Evolutionary conservation across 306 rosid species (phyloP).

Genomic region (Vigna reflexopilosa): DNA sequence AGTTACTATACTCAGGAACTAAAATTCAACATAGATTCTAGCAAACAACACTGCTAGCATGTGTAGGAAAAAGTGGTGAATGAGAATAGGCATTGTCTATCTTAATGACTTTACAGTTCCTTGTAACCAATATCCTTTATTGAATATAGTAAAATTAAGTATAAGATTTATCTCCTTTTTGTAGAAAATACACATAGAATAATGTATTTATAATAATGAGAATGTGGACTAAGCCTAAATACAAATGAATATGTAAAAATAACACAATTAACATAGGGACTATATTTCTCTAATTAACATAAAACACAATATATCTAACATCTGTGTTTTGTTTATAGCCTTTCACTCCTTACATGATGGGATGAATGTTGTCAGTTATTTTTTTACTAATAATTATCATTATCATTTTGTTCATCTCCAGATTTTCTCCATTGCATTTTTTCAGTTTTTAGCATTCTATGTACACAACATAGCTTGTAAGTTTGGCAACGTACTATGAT

Average conservation of each 20-base stretch:
- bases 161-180: too few species aligned
- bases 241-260: too few species aligned
- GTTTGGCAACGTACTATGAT: conserved; percentile 3
- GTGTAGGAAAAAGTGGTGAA: conserved; percentile 11
- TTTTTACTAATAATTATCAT: conserved; percentile 18
- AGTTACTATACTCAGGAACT: conserved; percentile 11
- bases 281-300: too few species aligned
- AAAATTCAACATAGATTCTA: conserved; percentile 16
- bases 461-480: conserved; percentile 8
- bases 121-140: conserved; percentile 7
- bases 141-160: too few species aligned
- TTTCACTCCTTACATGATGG: neutral
- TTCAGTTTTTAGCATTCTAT: conserved; percentile 21
- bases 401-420: conserved; percentile 20
- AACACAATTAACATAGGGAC: too few species aligned
- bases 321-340: neutral
- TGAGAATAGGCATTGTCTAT: conserved; percentile 10
- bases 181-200: too few species aligned
- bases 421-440: neutral
- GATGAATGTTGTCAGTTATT: neutral
- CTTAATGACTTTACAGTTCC: neutral
- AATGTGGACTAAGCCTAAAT: too few species aligned
- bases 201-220: too few species aligned
- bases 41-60: conserved; percentile 23
- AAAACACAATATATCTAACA: too few species aligned